phyloP scores from a whole-genome alignment of 306 rosid genomes.

The Cucurbita pepo region DNA sequence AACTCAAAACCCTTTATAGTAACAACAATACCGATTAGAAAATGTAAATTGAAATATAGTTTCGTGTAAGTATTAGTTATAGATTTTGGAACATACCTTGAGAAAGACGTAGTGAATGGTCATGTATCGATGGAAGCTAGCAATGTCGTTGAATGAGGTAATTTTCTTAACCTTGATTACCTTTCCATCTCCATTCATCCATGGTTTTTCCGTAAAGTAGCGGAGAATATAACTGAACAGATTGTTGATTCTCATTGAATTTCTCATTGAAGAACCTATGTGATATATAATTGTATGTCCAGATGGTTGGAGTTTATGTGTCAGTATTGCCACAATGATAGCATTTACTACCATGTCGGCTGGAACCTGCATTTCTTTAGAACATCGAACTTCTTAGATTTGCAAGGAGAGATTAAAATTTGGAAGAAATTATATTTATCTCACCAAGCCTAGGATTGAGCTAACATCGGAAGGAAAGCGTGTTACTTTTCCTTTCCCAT shows the following conservation, averaged over 20 bases:
- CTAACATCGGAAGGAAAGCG: slow-evolving; percentile 36
- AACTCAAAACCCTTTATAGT: background rate
- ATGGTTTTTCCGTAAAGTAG: background rate
- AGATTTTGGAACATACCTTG: background rate
- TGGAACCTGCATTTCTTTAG: slow-evolving; percentile 22
- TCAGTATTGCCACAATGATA: background rate
- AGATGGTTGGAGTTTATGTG: background rate
- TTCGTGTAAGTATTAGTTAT: no score
- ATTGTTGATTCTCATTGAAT: background rate
- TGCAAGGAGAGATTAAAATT: background rate
- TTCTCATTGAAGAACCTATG: background rate
- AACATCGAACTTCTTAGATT: background rate
- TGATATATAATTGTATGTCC: background rate
- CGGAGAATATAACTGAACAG: background rate
- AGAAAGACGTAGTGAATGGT: background rate
- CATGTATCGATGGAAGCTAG: background rate
- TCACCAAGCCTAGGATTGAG: slow-evolving; percentile 41
- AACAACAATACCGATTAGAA: no score
- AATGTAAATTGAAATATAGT: no score
- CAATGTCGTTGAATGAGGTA: background rate
- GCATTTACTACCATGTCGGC: slow-evolving; percentile 81
- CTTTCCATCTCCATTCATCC: background rate
- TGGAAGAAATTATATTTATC: background rate
- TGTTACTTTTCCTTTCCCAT: slow-evolving; percentile 63
- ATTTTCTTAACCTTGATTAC: background rate